phyloP scores from a whole-genome alignment of 768 basidiomycete species.

The Rhodotorula toruloides region DNA sequence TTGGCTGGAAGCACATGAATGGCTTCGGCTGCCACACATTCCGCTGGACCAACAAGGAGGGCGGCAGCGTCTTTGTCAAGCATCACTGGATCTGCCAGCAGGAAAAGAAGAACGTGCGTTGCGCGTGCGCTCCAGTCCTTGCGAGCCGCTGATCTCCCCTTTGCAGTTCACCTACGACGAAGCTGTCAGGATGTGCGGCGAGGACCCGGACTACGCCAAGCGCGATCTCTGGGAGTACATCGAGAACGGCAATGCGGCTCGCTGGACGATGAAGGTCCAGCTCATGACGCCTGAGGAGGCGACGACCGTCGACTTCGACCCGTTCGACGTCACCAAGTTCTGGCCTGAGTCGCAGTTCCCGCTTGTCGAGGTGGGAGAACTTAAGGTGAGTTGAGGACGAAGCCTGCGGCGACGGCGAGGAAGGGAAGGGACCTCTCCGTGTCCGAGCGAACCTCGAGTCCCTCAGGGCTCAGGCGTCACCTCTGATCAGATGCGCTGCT shows the following conservation, averaged over 20 bases:
- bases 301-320: conserved; percentile 40
- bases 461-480: no score
- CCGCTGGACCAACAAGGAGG: conserved; percentile 41
- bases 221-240: conserved; percentile 45
- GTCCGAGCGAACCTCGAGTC: no score
- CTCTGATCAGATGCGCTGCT: no score
- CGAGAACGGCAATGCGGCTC: conserved; percentile 39
- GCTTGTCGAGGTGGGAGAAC: conserved; percentile 42
- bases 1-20: conserved; percentile 38
- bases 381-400: conserved; percentile 14
- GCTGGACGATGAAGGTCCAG: conserved; percentile 44
- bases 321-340: conserved; percentile 46
- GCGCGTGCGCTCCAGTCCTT: not conserved
- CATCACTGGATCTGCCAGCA: conserved; percentile 43
- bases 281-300: conserved; percentile 46
- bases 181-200: conserved; percentile 40
- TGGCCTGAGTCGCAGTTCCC: conserved; percentile 42
- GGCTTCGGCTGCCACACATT: conserved; percentile 44
- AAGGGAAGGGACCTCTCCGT: no score
- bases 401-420: no score
- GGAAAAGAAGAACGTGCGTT: conserved; percentile 11
- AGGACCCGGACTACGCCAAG: conserved; percentile 46
- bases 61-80: conserved; percentile 42
- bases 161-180: conserved; percentile 42
- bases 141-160: not conserved